Evolutionary conservation across 441 rosid species (phyloP).

Genomic region (Jatropha multifida): DNA sequence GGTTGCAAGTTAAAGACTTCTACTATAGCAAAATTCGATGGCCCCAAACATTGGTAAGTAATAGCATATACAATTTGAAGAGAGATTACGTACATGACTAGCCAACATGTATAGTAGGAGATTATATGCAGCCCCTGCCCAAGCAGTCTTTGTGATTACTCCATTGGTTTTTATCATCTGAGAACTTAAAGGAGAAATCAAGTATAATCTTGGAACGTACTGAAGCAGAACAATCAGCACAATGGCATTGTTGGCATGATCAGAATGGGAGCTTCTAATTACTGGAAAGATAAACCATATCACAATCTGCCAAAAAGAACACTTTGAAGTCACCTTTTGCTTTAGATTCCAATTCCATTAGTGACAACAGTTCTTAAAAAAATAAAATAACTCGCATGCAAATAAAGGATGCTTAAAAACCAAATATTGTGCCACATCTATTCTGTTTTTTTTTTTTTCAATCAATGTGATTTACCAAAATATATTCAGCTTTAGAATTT

Average conservation of each 20-base stretch:
- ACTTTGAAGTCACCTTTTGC: constrained; percentile 16
- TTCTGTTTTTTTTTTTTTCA: not conserved
- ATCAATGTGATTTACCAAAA: not conserved
- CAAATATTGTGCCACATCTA: not conserved
- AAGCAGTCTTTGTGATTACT: constrained; percentile 79
- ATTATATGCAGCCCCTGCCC: constrained; percentile 98
- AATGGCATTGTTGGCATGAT: constrained; percentile 73
- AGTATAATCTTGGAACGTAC: constrained; percentile 70
- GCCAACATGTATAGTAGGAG: constrained; percentile 86
- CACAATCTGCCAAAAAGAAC: constrained; percentile 55
- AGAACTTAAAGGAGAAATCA: constrained; percentile 80
- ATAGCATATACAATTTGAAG: not conserved
- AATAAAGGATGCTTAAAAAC: not conserved
- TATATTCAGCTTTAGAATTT: not conserved
- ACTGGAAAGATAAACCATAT: constrained; percentile 82
- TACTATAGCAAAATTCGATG: not conserved
- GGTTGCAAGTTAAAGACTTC: not conserved
- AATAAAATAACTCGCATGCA: not conserved
- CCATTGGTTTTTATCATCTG: constrained; percentile 78
- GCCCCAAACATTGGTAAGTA: not conserved
- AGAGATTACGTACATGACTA: constrained; percentile 64
- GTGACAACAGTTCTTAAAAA: not conserved
- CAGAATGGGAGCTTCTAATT: constrained; percentile 59
- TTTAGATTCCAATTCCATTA: constrained; percentile 6
- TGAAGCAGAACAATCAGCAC: constrained; percentile 84